Conservation (phyloP, 2,329 filamentous ascomycete genomes). For the Bipolaris victoriae region DNA sequence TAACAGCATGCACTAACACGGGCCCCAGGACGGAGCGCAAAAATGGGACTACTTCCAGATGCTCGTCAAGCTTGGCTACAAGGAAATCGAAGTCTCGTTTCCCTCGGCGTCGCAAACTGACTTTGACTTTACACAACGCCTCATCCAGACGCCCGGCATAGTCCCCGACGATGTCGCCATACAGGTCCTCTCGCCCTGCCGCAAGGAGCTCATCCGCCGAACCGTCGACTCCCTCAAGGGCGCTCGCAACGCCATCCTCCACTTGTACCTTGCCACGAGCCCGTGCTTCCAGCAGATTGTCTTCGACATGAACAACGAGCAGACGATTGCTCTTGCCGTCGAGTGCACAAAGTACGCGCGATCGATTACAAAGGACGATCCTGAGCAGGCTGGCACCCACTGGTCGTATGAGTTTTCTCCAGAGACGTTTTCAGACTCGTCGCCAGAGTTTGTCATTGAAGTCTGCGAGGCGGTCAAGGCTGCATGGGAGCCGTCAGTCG, state of each 20-base stretch:
- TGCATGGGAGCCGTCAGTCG: conserved; percentile 82
- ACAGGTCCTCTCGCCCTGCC: conserved; percentile 90
- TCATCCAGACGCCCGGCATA: conserved; percentile 82
- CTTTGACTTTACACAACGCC: conserved; percentile 88
- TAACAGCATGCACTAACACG: background rate
- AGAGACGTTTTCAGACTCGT: conserved; percentile 89
- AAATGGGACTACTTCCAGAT: conserved; percentile 96
- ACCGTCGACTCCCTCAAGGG: conserved; percentile 90
- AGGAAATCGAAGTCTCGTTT: conserved; percentile 97
- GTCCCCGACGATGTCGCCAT: conserved; percentile 89
- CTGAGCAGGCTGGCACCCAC: conserved; percentile 61
- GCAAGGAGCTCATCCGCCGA: conserved; percentile 85
- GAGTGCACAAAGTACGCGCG: conserved; percentile 85
- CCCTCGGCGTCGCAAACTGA: conserved; percentile 94
- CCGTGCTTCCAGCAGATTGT: conserved; percentile 93
- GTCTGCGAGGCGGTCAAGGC: conserved; percentile 93
- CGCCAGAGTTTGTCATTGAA: conserved; percentile 79
- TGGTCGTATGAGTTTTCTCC: conserved; percentile 87
- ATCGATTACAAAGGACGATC: conserved; percentile 84
- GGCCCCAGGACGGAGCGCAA: conserved; percentile 80
- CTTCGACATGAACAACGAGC: conserved; percentile 83
- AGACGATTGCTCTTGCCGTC: conserved; percentile 81
- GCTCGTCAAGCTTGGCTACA: conserved; percentile 90
- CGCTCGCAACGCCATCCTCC: conserved; percentile 90
- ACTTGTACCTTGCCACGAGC: conserved; percentile 95